These are phyloP conservation scores for Astrothelium subdiscretum DNA, from an alignment of 495 filamentous ascomycete species.

Conservation along the genomic window DNA sequence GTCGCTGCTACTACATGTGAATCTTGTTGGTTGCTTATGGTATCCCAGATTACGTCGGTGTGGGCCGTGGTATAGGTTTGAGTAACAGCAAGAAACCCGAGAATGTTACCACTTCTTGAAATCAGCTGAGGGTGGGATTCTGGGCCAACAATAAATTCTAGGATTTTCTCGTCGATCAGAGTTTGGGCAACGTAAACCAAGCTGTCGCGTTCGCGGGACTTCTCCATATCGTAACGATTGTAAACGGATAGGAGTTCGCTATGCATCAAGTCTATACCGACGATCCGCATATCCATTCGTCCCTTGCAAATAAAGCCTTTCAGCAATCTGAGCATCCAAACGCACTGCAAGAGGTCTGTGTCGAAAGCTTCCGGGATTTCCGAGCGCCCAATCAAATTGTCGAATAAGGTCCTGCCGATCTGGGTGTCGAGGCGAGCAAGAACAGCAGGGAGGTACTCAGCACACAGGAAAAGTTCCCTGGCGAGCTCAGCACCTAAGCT, in stretches of 20 bases:
- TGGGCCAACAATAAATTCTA: conserved; percentile 80
- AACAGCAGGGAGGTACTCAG: background rate
- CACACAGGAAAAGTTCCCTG: background rate
- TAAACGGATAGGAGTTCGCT: conserved; percentile 55
- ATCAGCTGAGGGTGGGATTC: conserved; percentile 90
- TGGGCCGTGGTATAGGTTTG: conserved; percentile 56
- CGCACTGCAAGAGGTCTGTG: background rate
- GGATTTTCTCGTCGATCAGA: conserved; percentile 54
- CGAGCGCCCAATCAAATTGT: background rate
- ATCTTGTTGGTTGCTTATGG: conserved; percentile 71
- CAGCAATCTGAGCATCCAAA: conserved; percentile 2
- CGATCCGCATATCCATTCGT: conserved; percentile 80
- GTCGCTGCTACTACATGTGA: conserved; percentile 72
- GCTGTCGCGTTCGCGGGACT: conserved; percentile 17
- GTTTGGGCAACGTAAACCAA: conserved; percentile 50
- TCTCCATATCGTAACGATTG: conserved; percentile 36
- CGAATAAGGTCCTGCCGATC: background rate
- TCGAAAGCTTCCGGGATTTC: background rate
- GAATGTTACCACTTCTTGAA: conserved; percentile 63
- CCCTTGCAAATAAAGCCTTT: conserved; percentile 44
- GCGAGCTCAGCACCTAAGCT: background rate
- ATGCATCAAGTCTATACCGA: conserved; percentile 60
- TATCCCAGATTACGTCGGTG: conserved; percentile 76
- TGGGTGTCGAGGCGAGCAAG: background rate
- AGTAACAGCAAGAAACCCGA: conserved; percentile 81